Percentiles rank a stretch among this genome's conserved stretches.
Evolutionary conservation across 768 basidiomycete genomes (phyloP).

Genomic region (Boletus rex-veris): DNA sequence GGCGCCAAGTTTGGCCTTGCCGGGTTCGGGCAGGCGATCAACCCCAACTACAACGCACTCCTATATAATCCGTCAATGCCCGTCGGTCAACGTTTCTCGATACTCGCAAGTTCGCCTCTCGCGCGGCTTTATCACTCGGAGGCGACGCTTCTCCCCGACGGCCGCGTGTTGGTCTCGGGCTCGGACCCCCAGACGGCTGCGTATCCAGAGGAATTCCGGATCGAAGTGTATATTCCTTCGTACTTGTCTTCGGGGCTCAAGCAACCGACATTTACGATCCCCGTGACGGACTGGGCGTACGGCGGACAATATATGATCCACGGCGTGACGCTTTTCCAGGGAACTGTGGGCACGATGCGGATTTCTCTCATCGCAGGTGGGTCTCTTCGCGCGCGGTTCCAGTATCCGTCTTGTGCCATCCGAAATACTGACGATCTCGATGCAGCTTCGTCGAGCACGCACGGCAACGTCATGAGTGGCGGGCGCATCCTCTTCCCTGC

Average conservation of each 20-base stretch:
- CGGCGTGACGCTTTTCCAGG: slow-evolving; percentile 35
- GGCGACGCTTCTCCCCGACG: slow-evolving; percentile 71
- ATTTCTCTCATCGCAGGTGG: slow-evolving; percentile 64
- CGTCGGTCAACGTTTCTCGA: slow-evolving; percentile 58
- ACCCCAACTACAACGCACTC: slow-evolving; percentile 62
- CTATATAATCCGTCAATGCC: slow-evolving; percentile 68
- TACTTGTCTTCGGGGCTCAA: slow-evolving; percentile 64
- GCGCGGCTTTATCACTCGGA: slow-evolving; percentile 78
- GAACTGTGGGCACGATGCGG: slow-evolving; percentile 45
- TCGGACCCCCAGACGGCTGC: slow-evolving; percentile 62
- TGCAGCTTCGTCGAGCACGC: slow-evolving; percentile 68
- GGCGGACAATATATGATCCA: slow-evolving; percentile 52
- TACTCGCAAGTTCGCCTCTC: slow-evolving; percentile 64
- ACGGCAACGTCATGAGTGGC: slow-evolving; percentile 72
- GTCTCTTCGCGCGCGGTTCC: slow-evolving; percentile 7
- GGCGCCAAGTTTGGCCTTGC: slow-evolving; percentile 68
- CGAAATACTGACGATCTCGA: not conserved
- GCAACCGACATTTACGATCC: slow-evolving; percentile 61
- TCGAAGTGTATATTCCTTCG: slow-evolving; percentile 80
- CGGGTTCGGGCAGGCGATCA: slow-evolving; percentile 65
- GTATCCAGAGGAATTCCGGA: slow-evolving; percentile 76
- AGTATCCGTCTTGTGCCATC: too few species aligned
- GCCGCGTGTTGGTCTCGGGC: slow-evolving; percentile 70
- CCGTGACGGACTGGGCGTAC: slow-evolving; percentile 60
- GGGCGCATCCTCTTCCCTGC: slow-evolving; percentile 69